These are phyloP conservation scores for Malania oleifera DNA, from an alignment of 164 flowering plant species.

Conservation along the genomic window DNA sequence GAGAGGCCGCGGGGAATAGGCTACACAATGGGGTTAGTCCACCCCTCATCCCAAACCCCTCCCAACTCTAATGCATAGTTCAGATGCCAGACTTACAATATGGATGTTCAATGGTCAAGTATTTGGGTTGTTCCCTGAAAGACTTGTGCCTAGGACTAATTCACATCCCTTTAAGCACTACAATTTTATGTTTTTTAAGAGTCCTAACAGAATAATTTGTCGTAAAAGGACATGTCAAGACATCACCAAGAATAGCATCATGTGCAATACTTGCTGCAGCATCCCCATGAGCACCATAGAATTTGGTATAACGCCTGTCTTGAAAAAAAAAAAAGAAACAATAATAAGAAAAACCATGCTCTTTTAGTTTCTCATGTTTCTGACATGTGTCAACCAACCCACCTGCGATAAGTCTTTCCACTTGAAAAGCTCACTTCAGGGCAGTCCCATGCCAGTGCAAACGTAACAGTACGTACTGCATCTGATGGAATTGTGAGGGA, in stretches of 20 bases:
- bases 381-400: background rate
- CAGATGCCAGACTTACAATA: too few relatives aligned
- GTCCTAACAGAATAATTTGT: background rate
- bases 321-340: background rate
- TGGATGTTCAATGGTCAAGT: too few relatives aligned
- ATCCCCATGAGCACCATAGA: constrained; percentile 64
- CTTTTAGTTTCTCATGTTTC: background rate
- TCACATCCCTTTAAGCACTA: too few relatives aligned
- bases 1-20: too few relatives aligned
- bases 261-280: constrained; percentile 76
- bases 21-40: too few relatives aligned
- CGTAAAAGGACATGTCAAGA: background rate
- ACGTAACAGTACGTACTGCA: constrained; percentile 53
- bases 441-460: constrained; percentile 85
- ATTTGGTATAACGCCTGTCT: constrained; percentile 88
- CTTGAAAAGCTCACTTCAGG: constrained; percentile 67
- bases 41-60: too few relatives aligned
- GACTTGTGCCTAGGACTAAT: too few relatives aligned
- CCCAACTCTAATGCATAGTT: too few relatives aligned
- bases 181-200: too few relatives aligned
- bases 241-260: constrained; percentile 83
- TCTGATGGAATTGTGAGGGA: constrained; percentile 54
- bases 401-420: constrained; percentile 77
- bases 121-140: too few relatives aligned
- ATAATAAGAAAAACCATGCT: constrained; percentile 8